Evolutionary conservation across 2,329 filamentous ascomycete species (phyloP), one percentile per base, ranked within the genome.

Genomic region (Alternaria brassicae): DNA sequence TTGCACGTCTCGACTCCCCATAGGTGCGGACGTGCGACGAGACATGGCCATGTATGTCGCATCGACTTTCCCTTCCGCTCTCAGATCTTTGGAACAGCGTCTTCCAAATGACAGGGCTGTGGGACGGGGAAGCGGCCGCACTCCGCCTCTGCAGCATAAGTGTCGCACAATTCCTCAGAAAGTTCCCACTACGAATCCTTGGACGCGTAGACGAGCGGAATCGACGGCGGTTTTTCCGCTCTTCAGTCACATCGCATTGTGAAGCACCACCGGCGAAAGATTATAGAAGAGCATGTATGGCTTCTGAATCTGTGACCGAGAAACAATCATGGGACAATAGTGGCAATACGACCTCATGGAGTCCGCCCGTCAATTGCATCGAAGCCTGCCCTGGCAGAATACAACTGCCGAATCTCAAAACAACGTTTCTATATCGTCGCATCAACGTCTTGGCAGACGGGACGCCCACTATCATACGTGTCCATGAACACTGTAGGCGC

Each of bases 81-180:
- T 30, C 52, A 49, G 37, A 59, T 17, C 52, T 60, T 61, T 63
- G 47, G 58, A 66, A 64, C 55, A 41, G 25, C 42, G 55, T 58
- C 53, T 55, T 34, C 51, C 34, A 32, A 21, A 57, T 53, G 41
- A 60, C 52, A 25, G 62, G 58, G 55, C 28, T 41, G 45, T 56
- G 52, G 41, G 36, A 27, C 61, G 61, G 59, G 37, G 37, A 34
- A 32, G 53, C 57, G 62, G 67, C 45, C 45, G 58, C 48, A 13
- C 56, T 65, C 67, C 67, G 67, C 66, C 37, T 60, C 50, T 70
- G 67, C 66, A 68, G 62, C 52, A 62, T 23, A 58, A 59, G 60
- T 56, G 58, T 61, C 52, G 56, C 62, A 62, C 49, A 44, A 17
- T 28, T 51, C 60, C 58, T 48, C 44, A 15, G 13, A 32, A 34